Conservation (phyloP, 2,329 filamentous ascomycete genomes). For the Oidium heveae region DNA sequence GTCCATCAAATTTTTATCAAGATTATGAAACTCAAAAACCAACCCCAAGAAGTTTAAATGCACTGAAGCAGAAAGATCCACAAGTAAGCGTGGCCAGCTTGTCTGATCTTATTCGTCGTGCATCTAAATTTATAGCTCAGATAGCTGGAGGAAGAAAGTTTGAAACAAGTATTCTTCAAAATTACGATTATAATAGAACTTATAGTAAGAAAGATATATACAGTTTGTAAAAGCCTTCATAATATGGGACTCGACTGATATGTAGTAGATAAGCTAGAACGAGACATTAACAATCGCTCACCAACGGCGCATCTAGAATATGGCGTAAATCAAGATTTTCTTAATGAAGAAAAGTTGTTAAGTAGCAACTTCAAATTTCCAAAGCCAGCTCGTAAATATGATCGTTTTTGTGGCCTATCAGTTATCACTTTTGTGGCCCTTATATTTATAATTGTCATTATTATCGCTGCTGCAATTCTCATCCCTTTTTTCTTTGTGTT, state of each 20-base stretch:
- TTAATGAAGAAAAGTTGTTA: neutral
- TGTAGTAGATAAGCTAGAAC: neutral
- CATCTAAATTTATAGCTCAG: conserved; percentile 65
- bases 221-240: neutral
- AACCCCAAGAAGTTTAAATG: conserved; percentile 56
- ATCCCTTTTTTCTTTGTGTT: conserved; percentile 19
- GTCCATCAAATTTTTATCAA: conserved; percentile 3
- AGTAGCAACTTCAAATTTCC: too few relatives aligned
- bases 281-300: too few relatives aligned
- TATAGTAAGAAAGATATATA: conserved; percentile 8
- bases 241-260: neutral
- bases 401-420: conserved; percentile 61
- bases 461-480: conserved; percentile 46
- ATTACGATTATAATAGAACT: conserved; percentile 16
- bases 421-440: conserved; percentile 49
- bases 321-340: neutral
- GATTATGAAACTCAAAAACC: conserved; percentile 36
- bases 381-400: too few relatives aligned
- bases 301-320: too few relatives aligned
- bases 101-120: conserved; percentile 70
- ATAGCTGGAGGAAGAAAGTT: conserved; percentile 57
- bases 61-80: conserved; percentile 55
- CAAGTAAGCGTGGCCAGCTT: conserved; percentile 80
- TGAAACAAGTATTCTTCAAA: conserved; percentile 29
- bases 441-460: conserved; percentile 54